Evolutionary conservation across 2,329 filamentous ascomycete species (phyloP).

Genomic region (Thielaviopsis punctulata): DNA sequence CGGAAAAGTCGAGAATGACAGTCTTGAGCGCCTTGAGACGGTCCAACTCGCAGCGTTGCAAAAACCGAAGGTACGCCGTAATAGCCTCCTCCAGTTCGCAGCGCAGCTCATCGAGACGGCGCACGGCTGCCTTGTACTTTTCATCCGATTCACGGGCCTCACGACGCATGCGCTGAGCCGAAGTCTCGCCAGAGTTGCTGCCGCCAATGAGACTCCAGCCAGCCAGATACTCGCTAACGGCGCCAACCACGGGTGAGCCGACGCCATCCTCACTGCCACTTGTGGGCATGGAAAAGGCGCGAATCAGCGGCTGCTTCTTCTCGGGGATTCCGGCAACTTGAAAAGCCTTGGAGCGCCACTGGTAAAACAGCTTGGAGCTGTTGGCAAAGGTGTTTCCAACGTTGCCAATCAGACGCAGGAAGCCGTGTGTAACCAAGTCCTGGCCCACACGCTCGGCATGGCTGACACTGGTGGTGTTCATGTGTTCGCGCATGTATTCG

Average conservation of each 20-base stretch:
- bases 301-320: constrained; percentile 57
- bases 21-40: constrained; percentile 96
- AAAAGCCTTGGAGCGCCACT: constrained; percentile 89
- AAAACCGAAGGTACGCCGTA: constrained; percentile 79
- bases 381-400: constrained; percentile 94
- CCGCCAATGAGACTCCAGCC: constrained; percentile 67
- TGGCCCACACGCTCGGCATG: constrained; percentile 92
- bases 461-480: constrained; percentile 68
- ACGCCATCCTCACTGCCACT: constrained; percentile 30
- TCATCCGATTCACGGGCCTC: constrained; percentile 86
- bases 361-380: constrained; percentile 92
- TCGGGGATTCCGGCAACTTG: constrained; percentile 74
- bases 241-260: constrained; percentile 57
- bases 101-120: constrained; percentile 73
- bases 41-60: constrained; percentile 93
- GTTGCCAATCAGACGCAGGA: constrained; percentile 79
- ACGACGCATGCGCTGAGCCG: constrained; percentile 65
- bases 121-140: constrained; percentile 74
- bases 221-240: constrained; percentile 74
- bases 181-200: constrained; percentile 67
- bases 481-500: constrained; percentile 80
- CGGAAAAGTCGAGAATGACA: constrained; percentile 92
- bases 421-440: constrained; percentile 72
- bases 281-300: constrained; percentile 56
- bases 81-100: constrained; percentile 95